Evolutionary conservation across 2,329 filamentous ascomycete species (phyloP), one percentile per base, ranked within the genome.

Genomic region (Fusarium sp.): DNA sequence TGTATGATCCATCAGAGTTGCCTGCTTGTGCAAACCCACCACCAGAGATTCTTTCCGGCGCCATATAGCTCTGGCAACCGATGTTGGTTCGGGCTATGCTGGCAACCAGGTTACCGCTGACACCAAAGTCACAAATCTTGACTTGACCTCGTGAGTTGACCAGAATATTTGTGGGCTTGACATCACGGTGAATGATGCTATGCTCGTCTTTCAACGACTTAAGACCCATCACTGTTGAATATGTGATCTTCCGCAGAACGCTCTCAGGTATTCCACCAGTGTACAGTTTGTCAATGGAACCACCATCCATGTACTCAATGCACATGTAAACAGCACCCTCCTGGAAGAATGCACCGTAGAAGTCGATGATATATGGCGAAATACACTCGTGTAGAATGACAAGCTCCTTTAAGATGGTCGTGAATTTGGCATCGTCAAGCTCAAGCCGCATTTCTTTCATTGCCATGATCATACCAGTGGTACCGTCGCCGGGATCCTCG

Each of bases 1-100:
- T 97, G 80, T 99, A 99, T 4, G 95, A 97, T 57, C 95, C 95
- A 61, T 90, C 91, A 7, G 87, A 84, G 56, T 87, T 86, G 60
- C 89, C 87, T 19, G 89, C 85, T 65, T 91, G 87, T 60, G 92
- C 88, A 74, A 94, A 88, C 22, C 91, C 91, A 57, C 94, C 94
- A 48, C 93, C 93, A 10, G 93, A 93, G 74, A 99, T 99, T 69
- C 96, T 85, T 79, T 99, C 96, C 0, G 96, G 96, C 0, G 96
- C 96, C 96, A 99, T 99, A 81, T 99, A 99, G 76, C 94, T 97
- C 81, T 99, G 96, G 75, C 96, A 99, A 39, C 96, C 96, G 74
- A 99, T 99, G 77, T 99, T 99, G 27, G 96, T 99, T 81, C 96
- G 97, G 51, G 96, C 96, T 74, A 98, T 98, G 82, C 94, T 97